These are phyloP conservation scores for Rhododendron griersonianum DNA, from an alignment of 148 eudicot species.

Conservation along the genomic window DNA sequence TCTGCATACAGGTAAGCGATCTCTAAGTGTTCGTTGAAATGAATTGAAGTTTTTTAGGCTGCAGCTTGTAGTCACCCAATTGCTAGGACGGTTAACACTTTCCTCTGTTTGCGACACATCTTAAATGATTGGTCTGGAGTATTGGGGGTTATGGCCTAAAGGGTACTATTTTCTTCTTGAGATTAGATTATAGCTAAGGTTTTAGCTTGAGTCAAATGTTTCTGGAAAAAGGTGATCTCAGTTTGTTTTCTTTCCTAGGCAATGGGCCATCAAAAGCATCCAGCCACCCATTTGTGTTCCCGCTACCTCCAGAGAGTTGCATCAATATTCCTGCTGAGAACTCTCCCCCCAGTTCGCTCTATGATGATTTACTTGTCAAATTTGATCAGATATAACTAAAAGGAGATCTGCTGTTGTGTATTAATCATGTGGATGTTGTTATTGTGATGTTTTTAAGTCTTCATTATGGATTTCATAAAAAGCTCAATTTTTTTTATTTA, in stretches of 20 bases:
- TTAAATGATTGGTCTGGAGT: neutral
- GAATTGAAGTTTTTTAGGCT: neutral
- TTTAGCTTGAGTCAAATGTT: neutral
- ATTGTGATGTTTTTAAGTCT: neutral
- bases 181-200: neutral
- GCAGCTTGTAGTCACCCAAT: neutral
- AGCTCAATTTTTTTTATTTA: neutral
- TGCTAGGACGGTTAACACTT: neutral
- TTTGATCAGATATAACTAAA: neutral
- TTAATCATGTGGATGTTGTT: neutral
- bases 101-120: neutral
- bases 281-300: neutral
- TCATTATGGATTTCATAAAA: neutral
- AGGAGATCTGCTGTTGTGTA: neutral
- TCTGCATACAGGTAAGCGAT: slow-evolving; percentile 63
- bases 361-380: neutral
- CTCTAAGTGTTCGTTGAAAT: neutral
- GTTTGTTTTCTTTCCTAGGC: neutral
- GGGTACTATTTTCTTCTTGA: neutral
- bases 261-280: neutral
- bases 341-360: neutral
- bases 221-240: neutral
- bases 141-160: neutral
- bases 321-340: neutral
- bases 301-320: neutral